phyloP scores from a whole-genome alignment of 1,139 yeast species.

The Pichia sp. region DNA sequence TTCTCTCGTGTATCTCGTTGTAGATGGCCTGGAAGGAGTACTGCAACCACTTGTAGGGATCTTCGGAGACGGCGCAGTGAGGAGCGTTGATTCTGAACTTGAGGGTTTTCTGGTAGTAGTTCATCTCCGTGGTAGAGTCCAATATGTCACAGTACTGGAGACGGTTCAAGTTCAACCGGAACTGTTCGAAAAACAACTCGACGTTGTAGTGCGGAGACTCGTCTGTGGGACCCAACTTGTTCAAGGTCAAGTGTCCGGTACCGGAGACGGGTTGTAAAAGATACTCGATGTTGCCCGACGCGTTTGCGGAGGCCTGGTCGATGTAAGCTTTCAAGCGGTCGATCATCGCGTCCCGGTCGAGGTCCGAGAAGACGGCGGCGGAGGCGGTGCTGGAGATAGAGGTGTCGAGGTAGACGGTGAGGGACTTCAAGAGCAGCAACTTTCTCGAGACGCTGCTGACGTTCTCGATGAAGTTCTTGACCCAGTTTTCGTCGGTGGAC shows the following conservation, averaged over 20 bases:
- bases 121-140: slow-evolving; percentile 77
- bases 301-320: slow-evolving; percentile 32
- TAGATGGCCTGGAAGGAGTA: slow-evolving; percentile 73
- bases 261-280: slow-evolving; percentile 88
- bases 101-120: slow-evolving; percentile 71
- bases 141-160: slow-evolving; percentile 79
- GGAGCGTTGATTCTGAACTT: slow-evolving; percentile 76
- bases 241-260: slow-evolving; percentile 72
- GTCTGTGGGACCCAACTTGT: slow-evolving; percentile 72
- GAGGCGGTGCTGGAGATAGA: slow-evolving; percentile 30
- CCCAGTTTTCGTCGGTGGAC: slow-evolving; percentile 83
- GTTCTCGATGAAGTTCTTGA: slow-evolving; percentile 76
- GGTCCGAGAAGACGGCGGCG: background rate
- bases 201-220: slow-evolving; percentile 68
- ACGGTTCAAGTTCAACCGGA: slow-evolving; percentile 79
- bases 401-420: slow-evolving; percentile 86
- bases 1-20: slow-evolving; percentile 74
- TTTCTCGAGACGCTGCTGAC: slow-evolving; percentile 69
- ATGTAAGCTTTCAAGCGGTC: slow-evolving; percentile 37
- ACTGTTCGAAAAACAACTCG: slow-evolving; percentile 78
- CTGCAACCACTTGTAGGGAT: slow-evolving; percentile 76
- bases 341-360: slow-evolving; percentile 32
- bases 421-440: slow-evolving; percentile 65
- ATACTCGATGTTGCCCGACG: slow-evolving; percentile 47
- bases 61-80: slow-evolving; percentile 49